Evolutionary conservation across 495 filamentous ascomycete species (phyloP).

Genomic region (Lophium mytilinum): DNA sequence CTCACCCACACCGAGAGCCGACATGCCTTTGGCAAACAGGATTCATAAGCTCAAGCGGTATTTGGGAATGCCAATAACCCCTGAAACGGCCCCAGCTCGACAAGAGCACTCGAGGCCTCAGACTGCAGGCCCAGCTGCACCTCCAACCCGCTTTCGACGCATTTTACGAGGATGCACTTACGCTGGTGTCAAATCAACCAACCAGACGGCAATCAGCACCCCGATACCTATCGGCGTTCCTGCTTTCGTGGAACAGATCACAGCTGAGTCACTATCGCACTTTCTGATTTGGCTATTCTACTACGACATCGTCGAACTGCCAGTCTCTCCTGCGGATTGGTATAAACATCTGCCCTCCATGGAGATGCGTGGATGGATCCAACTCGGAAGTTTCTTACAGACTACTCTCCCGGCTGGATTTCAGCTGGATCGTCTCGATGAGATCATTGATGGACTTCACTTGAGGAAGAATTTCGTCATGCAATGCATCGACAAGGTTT

Average conservation of each 20-base stretch:
- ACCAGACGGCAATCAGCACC: not conserved
- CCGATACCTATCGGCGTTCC: not conserved
- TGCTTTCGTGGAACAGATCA: constrained; percentile 4
- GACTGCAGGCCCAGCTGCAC: no score
- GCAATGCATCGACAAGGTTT: no score
- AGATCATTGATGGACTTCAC: not conserved
- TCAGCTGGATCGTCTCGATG: constrained; percentile 1
- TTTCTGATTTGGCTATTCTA: constrained; percentile 9
- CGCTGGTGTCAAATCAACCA: no score
- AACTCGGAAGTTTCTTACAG: not conserved
- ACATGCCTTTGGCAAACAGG: no score
- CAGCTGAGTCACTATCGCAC: not conserved
- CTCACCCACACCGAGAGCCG: no score
- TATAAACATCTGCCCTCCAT: constrained; percentile 2
- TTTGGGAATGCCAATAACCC: no score
- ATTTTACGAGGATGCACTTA: no score
- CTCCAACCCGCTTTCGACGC: no score
- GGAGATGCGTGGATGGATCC: constrained; percentile 16
- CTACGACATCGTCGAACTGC: constrained; percentile 6
- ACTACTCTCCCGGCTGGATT: not conserved
- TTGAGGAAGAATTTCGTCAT: not conserved
- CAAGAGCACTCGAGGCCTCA: no score
- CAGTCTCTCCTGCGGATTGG: constrained; percentile 5
- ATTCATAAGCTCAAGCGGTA: no score
- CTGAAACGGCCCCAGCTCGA: no score